A percentile compares a stretch with the other conserved stretches of the same genome.
These are phyloP conservation scores for Phyllostachys edulis DNA, from an alignment of 176 grass and related monocot species.

Conservation along the genomic window DNA sequence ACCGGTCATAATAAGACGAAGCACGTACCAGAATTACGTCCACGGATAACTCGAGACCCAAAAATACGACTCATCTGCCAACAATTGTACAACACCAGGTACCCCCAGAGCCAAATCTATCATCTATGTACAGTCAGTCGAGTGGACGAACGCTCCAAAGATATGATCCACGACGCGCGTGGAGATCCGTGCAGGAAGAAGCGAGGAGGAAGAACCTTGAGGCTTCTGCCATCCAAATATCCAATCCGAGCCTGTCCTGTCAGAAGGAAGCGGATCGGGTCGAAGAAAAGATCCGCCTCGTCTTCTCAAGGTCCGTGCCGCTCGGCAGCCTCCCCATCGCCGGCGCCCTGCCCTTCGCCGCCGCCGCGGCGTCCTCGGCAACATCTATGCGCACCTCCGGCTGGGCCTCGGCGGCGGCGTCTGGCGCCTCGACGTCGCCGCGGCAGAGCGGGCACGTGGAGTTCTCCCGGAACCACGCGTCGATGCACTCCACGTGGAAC, in stretches of 20 bases:
- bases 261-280: neutral
- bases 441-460: slow-evolving; percentile 68
- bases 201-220: slow-evolving; percentile 11
- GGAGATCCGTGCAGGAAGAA: neutral
- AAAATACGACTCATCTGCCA: neutral
- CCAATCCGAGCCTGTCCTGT: neutral
- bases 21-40: too few species aligned
- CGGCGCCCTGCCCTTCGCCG: neutral
- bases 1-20: too few species aligned
- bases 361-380: neutral
- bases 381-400: neutral
- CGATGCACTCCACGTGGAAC: slow-evolving; percentile 69
- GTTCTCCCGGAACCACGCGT: slow-evolving; percentile 62
- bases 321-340: slow-evolving; percentile 42
- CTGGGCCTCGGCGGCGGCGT: neutral
- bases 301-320: slow-evolving; percentile 32
- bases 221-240: neutral
- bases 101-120: neutral
- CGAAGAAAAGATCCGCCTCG: slow-evolving; percentile 29
- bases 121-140: neutral
- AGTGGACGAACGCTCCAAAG: neutral
- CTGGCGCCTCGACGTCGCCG: slow-evolving; percentile 30
- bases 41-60: neutral
- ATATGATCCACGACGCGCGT: neutral
- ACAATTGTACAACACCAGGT: neutral